Base-by-base conservation (phyloP, 176 grass and related monocot species). In the Ensete ventricosum region DNA sequence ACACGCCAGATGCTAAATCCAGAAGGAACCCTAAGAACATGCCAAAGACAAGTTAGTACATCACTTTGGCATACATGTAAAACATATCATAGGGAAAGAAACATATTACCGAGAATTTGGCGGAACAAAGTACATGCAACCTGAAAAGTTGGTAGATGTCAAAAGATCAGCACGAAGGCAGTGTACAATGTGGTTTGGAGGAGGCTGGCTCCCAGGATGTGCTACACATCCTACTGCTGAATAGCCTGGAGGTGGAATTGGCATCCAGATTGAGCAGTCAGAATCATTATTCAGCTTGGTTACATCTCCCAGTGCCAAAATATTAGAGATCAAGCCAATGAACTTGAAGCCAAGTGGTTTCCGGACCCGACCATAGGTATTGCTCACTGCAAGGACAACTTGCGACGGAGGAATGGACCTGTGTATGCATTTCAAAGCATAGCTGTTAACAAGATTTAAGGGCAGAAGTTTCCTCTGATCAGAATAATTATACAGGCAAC, bases 371-470 rank as follows among this genome's bases (percentile, higher is more conserved):
- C 90, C 90, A 83, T 98, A 98, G 53, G 86, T 91, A 54, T 93
- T 98, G 80, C 88, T 93, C 74, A 98, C 71, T 73, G 94, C 94
- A 82, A 98, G 82, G 58, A 98, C 94, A 75, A 93, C 90, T 77
- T 98, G 90, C 82, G 88, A 93, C 70, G 94, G 94, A 83, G 94
- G 94, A 69, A 93, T 84, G 62, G 90, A 83, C 81, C 94, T 98
- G 75, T 62, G 54, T 54, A 84, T 50, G 73, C 55, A 55, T 72
- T 84, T 70, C 69, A 27, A 13, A 83, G 54, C 16, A 59, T n/a
- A 76, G 79, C 53, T 67, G 74, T 82, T 73, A 64, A 82, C 26
- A 74, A 71, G 9, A 74, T 62, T 72, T 25, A 79, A 55, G 14
- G 9, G 65, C 14, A 69, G 26, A 34, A 78, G 53, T 26, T 26